Base-by-base conservation (phyloP, 2,329 filamentous ascomycete species). In the Thyridium curvatum region DNA sequence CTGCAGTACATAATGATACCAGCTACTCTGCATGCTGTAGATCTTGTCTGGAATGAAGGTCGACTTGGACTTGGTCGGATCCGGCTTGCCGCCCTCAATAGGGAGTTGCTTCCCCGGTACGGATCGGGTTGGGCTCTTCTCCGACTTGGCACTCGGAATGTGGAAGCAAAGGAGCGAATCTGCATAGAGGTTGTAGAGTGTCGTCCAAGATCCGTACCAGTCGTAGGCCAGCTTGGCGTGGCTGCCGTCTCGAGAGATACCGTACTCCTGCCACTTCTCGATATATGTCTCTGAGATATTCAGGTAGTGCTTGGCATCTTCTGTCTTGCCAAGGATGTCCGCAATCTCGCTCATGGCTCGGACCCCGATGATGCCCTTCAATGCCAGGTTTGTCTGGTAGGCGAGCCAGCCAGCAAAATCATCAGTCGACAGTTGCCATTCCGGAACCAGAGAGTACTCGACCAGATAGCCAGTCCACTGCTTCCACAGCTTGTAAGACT, bases 1-100 rank as follows among this genome's bases (percentile, higher is more conserved):
- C 58, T 94, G 86, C 47, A 86, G 76, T 9, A 91, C 86, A 12
- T 77, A 72, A 46, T 77, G 71, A 64, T 94, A 94, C 86, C 85
- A 94, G 42, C 81, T 71, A 34, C 83, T 89, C 56, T 94, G 86
- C 46, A 81, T 79, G 50, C 78, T 76, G 68, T 94, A 94, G 49
- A 94, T 74, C 51, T 73, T 71, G 46, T 82, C 74, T 2, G 86
- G 83, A 36, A 94, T 82, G 59, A 93, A 88, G 3, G 48, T 49
- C 4, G 55, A 46, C 32, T 53, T 52, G 10, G 35, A n/a, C n/a
- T 55, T 15, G 40, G 15, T 41, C 38, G 12, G 34, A 41, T 12
- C 38, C 37, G 4, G 54, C 37, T 16, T 47, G 38, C 14, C 36
- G 32, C 41, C 55, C 46, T 18, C 46, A 30, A 44, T 16, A 7